Evolutionary conservation across 441 rosid genomes (phyloP).

Genomic region (Viola pubescens): DNA sequence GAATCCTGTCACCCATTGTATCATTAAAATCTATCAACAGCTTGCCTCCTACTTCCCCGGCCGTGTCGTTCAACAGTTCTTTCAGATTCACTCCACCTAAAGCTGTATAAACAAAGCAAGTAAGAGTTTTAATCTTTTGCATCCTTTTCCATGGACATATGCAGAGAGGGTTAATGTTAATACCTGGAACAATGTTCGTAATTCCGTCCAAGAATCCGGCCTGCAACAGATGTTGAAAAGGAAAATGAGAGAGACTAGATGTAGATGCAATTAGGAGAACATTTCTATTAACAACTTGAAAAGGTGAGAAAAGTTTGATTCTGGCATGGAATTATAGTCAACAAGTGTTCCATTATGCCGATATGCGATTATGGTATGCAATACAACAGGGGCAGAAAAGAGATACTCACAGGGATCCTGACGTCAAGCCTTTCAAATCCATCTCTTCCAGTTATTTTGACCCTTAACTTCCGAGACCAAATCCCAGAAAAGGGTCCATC

Average conservation of each 20-base stretch:
- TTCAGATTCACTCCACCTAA: conserved; percentile 80
- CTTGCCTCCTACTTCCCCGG: conserved; percentile 79
- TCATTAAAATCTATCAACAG: conserved; percentile 70
- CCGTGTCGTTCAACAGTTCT: conserved; percentile 64
- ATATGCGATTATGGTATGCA: too few relatives aligned
- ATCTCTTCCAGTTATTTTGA: conserved; percentile 75
- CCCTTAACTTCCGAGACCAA: conserved; percentile 79
- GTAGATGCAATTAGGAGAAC: too few relatives aligned
- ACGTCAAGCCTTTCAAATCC: conserved; percentile 83
- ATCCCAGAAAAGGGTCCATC: conserved; percentile 65
- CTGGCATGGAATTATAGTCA: too few relatives aligned
- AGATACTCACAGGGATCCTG: conserved; percentile 70
- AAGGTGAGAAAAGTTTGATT: too few relatives aligned
- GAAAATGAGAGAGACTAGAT: too few relatives aligned
- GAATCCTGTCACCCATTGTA: conserved; percentile 78
- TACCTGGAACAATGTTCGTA: conserved; percentile 87
- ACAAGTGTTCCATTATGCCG: too few relatives aligned
- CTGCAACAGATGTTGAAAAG: conserved; percentile 26
- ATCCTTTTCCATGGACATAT: not conserved
- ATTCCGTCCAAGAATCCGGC: conserved; percentile 88
- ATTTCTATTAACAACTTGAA: too few relatives aligned
- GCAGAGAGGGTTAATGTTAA: not conserved
- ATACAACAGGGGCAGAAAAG: conserved; percentile 1
- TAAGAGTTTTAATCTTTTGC: not conserved
- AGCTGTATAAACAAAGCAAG: conserved; percentile 30